Conservation (phyloP, 148 eudicot species). For the Rheum nobile region DNA sequence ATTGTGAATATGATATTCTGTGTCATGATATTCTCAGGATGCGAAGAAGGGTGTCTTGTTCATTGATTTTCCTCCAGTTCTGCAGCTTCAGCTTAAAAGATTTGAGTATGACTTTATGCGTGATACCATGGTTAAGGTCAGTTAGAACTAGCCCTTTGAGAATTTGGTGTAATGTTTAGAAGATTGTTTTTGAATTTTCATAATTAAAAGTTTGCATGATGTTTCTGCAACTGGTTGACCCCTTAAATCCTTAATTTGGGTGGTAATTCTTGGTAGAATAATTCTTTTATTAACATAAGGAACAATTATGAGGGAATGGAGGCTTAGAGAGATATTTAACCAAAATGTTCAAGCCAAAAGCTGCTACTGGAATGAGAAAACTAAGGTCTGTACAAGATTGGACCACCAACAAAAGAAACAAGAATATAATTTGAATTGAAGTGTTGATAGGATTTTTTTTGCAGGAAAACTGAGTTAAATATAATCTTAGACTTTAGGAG, state of each 20-base stretch:
- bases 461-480: background rate
- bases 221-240: background rate
- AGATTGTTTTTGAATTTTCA: background rate
- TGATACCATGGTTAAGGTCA: conserved; percentile 88
- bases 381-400: background rate
- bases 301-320: background rate
- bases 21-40: conserved; percentile 44
- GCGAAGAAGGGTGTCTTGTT: conserved; percentile 83
- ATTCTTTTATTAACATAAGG: background rate
- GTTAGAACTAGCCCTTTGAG: background rate
- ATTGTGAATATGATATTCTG: background rate
- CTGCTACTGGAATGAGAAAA: background rate
- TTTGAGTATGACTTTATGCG: conserved; percentile 91
- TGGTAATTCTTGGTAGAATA: background rate
- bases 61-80: conserved; percentile 81
- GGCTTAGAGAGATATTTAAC: background rate
- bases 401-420: background rate
- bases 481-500: background rate
- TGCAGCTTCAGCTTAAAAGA: conserved; percentile 72
- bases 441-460: no score
- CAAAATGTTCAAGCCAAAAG: background rate
- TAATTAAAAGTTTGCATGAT: background rate
- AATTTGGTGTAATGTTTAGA: background rate
- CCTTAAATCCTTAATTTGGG: background rate
- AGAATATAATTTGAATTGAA: no score